Percentiles rank a stretch among this genome's conserved stretches.
phyloP scores from a whole-genome alignment of 768 basidiomycete genomes.

The Boletus vinaceobasis region DNA sequence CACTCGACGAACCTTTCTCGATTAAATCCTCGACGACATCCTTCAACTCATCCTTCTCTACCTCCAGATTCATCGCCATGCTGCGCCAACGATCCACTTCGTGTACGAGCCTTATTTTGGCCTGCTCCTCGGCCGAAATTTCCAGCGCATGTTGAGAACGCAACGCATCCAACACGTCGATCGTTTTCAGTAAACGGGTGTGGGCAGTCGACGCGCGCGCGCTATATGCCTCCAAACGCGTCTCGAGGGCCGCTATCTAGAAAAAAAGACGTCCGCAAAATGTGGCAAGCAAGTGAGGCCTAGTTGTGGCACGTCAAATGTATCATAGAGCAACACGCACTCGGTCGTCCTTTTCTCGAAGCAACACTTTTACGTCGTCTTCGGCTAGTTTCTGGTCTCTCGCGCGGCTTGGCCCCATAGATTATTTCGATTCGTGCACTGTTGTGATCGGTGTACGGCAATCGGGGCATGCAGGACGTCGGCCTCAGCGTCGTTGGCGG shows the following conservation, averaged over 20 bases:
- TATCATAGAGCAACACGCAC: constrained; percentile 11
- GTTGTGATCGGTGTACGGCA: constrained; percentile 1
- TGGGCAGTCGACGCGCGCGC: constrained; percentile 43
- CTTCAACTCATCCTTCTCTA: constrained; percentile 51
- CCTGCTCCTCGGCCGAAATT: constrained; percentile 31
- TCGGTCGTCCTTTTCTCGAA: constrained; percentile 28
- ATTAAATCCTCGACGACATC: constrained; percentile 51
- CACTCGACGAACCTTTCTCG: constrained; percentile 51
- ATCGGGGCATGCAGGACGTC: constrained; percentile 2
- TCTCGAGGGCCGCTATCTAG: constrained; percentile 30
- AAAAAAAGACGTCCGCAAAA: not conserved
- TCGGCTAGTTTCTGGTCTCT: constrained; percentile 16
- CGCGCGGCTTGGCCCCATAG: constrained; percentile 26
- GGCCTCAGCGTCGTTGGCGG: not conserved
- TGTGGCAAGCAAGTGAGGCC: not conserved
- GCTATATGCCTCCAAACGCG: constrained; percentile 34
- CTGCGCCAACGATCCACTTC: constrained; percentile 37
- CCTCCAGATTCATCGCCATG: constrained; percentile 35
- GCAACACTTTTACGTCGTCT: constrained; percentile 16
- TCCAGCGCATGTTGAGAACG: constrained; percentile 41
- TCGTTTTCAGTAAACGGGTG: constrained; percentile 44
- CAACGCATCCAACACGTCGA: constrained; percentile 48
- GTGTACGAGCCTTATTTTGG: constrained; percentile 34
- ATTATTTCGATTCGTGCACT: not conserved
- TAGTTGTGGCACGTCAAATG: not conserved